A percentile compares a stretch with the other conserved stretches of the same genome.
Conservation (phyloP, 1,284 basidiomycete species). For the Violaceomyces palustris region DNA sequence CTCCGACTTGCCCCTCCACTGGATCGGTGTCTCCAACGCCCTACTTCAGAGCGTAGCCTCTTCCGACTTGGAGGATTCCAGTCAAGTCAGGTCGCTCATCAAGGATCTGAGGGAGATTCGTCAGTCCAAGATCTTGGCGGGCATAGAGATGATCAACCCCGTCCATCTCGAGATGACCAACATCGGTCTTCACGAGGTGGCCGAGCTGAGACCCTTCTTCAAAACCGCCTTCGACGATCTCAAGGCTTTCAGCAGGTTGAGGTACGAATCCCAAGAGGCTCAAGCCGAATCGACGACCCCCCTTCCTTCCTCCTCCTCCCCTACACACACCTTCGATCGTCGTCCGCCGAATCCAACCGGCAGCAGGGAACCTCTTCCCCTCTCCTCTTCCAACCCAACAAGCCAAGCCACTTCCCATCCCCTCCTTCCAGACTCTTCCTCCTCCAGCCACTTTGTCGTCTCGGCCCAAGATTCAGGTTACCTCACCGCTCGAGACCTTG, state of each 20-base stretch:
- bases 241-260: constrained; percentile 14
- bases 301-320: no score
- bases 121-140: constrained; percentile 84
- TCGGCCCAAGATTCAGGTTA: no score
- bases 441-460: no score
- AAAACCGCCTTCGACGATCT: constrained; percentile 40
- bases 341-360: no score
- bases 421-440: no score
- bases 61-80: constrained; percentile 78
- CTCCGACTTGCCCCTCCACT: constrained; percentile 53
- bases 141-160: constrained; percentile 59
- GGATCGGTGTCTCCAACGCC: constrained; percentile 17
- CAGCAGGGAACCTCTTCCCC: no score
- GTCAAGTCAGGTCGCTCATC: constrained; percentile 73
- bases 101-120: constrained; percentile 91
- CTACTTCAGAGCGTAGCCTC: constrained; percentile 58
- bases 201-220: constrained; percentile 47
- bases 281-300: no score
- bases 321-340: no score
- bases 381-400: no score
- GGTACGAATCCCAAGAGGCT: no score
- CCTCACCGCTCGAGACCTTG: no score
- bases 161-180: constrained; percentile 59
- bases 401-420: no score
- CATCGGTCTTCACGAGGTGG: constrained; percentile 47